Base-by-base conservation (phyloP, 2,329 filamentous ascomycete genomes). In the Arthrobotrys iridis region DNA sequence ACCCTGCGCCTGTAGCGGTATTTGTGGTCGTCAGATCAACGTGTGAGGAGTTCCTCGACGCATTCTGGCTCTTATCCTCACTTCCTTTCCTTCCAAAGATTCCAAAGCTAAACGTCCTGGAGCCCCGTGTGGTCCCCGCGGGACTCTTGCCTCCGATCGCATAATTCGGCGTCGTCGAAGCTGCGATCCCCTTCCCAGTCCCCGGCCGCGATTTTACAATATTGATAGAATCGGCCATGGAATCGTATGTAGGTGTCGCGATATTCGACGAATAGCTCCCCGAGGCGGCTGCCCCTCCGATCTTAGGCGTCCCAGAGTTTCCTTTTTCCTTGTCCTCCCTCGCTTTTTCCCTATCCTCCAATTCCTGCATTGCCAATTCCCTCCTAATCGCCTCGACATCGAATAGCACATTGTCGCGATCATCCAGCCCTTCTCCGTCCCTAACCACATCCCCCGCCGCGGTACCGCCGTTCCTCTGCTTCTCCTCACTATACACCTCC, bases 311-410 rank as follows among this genome's bases (percentile, higher is more conserved):
- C 6, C 50, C 46, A 30, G n/a, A 50, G 0, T 72, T 97, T 87
- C 83, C 98, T 92, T 80, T 89, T 90, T 77, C 96, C 88, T 81
- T 88, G 85, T 50, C 89, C 78, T 65, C 86, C 60, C 20, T 82
- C 79, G 15, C 79, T 78, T 24, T 78, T 78, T 30, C 77, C 79
- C 41, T 45, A 74, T 81, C 37, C 37, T 89, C 86, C 22, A 87
- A 86, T 45, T 86, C 85, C 77, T 94, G 91, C 55, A 87, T 88
- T 26, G 92, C 92, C 33, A 99, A 84, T 79, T 96, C 92, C 7
- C 92, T 90, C 55, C 92, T 87, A 77, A 99, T 98, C 10, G 95
- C 95, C 79, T 99, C 95, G 50, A 99, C 88, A 80, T 99, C 95
- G 80, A 99, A 99, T 48, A 99, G 85, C 6, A 98, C 90, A 33